Evolutionary conservation across 345 rosid genomes (phyloP).

Genomic region (Excoecaria agallocha): DNA sequence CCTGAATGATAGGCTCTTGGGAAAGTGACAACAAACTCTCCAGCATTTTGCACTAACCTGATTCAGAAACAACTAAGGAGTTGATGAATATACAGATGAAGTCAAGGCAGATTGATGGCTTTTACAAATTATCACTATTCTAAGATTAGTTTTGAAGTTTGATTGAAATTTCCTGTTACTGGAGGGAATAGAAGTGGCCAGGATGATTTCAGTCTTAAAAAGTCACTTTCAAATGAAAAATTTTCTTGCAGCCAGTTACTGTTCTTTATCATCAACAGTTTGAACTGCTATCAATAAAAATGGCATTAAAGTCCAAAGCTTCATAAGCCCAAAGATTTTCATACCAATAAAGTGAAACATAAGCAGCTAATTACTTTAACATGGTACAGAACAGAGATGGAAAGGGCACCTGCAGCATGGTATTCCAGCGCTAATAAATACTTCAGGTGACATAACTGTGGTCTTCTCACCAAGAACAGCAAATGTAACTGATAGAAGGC

Average conservation of each 20-base stretch:
- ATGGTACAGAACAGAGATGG: constrained; percentile 19
- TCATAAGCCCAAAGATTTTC: neutral
- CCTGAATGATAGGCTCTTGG: constrained; percentile 99
- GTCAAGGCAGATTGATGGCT: neutral
- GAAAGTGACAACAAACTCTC: constrained; percentile 90
- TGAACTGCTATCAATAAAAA: constrained; percentile 1
- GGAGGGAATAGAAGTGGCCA: neutral
- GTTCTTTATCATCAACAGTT: neutral
- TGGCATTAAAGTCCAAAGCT: neutral
- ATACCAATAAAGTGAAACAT: constrained; percentile 7
- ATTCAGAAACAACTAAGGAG: constrained; percentile 5
- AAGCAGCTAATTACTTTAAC: constrained; percentile 3
- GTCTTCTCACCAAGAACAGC: constrained; percentile 94
- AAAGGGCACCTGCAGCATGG: constrained; percentile 92
- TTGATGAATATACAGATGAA: neutral
- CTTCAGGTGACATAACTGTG: constrained; percentile 97
- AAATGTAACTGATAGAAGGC: constrained; percentile 63
- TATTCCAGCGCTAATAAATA: constrained; percentile 78
- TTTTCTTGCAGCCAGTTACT: constrained; percentile 3
- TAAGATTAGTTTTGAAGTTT: constrained; percentile 1
- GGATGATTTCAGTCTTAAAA: neutral
- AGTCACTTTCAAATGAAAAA: neutral
- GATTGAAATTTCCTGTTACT: neutral
- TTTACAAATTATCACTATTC: neutral
- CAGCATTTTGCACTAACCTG: constrained; percentile 32